These are phyloP conservation scores for Plasmodium vinckei DNA, from an alignment of 169 alveolate species.

Conservation along the genomic window DNA sequence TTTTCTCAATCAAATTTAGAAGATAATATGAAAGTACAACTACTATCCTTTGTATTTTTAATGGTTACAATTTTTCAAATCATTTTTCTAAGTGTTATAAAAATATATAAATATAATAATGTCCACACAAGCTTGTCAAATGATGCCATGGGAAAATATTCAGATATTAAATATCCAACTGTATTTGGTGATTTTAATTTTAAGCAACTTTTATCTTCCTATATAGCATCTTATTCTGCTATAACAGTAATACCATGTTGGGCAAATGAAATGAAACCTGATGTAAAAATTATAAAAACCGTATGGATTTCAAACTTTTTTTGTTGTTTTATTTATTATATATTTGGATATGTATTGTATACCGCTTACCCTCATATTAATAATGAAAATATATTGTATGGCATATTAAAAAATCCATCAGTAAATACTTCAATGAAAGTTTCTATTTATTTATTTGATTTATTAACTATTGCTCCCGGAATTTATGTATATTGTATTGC, in stretches of 20 bases:
- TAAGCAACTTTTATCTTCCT: slow-evolving; percentile 74
- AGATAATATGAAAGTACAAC: slow-evolving; percentile 83
- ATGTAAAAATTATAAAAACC: slow-evolving; percentile 80
- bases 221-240: slow-evolving; percentile 81
- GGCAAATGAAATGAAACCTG: slow-evolving; percentile 86
- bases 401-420: slow-evolving; percentile 76
- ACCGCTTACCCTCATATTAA: slow-evolving; percentile 74
- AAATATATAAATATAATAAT: slow-evolving; percentile 51
- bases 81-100: slow-evolving; percentile 37
- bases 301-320: slow-evolving; percentile 84
- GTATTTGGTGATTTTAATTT: slow-evolving; percentile 76
- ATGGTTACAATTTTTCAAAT: slow-evolving; percentile 79
- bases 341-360: slow-evolving; percentile 78
- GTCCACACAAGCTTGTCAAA: slow-evolving; percentile 3
- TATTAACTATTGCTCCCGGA: slow-evolving; percentile 82
- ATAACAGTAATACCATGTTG: slow-evolving; percentile 84
- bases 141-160: neutral
- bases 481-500: slow-evolving; percentile 82
- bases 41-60: slow-evolving; percentile 80
- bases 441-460: slow-evolving; percentile 80
- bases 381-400: slow-evolving; percentile 62
- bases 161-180: slow-evolving; percentile 73
- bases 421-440: slow-evolving; percentile 56
- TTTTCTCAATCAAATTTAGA: slow-evolving; percentile 81
- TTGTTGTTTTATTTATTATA: slow-evolving; percentile 77